Percentiles rank a stretch among this genome's conserved stretches.
Conservation (phyloP, 225 moss, liverwort and hornwort species). For the Bryoerythrophyllum caledonicum region DNA sequence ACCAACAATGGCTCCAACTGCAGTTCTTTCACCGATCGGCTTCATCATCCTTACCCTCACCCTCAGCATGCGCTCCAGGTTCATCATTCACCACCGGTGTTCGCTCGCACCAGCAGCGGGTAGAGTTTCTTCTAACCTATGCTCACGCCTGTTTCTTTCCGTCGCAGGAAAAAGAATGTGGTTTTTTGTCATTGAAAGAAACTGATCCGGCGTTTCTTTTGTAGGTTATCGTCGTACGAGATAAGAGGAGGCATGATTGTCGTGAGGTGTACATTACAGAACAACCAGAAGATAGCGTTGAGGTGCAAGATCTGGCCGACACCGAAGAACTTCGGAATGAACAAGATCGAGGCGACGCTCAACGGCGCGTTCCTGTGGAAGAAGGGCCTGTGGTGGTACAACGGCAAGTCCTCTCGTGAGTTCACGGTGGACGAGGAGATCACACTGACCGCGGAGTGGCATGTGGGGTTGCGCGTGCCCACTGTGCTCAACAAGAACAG, state of each 20-base stretch:
- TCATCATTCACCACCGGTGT: slow-evolving; percentile 2
- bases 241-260: slow-evolving; percentile 44
- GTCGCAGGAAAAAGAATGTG: not conserved
- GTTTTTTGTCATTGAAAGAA: not conserved
- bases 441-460: slow-evolving; percentile 48
- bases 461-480: slow-evolving; percentile 44
- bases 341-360: slow-evolving; percentile 56
- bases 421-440: slow-evolving; percentile 48
- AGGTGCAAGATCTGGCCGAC: slow-evolving; percentile 64
- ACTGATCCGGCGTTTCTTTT: not conserved
- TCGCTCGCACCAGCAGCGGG: slow-evolving; percentile 38
- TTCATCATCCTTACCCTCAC: not conserved
- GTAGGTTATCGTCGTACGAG: slow-evolving; percentile 45
- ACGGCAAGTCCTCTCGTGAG: slow-evolving; percentile 50
- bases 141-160: slow-evolving; percentile 6
- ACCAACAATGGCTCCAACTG: slow-evolving; percentile 35
- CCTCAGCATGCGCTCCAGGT: not conserved
- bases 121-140: slow-evolving; percentile 17
- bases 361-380: slow-evolving; percentile 60
- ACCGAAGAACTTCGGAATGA: slow-evolving; percentile 58
- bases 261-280: slow-evolving; percentile 40
- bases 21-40: slow-evolving; percentile 43
- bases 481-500: slow-evolving; percentile 29
- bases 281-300: slow-evolving; percentile 40
- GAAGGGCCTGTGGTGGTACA: slow-evolving; percentile 61